Evolutionary conservation across 1,284 basidiomycete species (phyloP).

Genomic region (Puccinia hordei): DNA sequence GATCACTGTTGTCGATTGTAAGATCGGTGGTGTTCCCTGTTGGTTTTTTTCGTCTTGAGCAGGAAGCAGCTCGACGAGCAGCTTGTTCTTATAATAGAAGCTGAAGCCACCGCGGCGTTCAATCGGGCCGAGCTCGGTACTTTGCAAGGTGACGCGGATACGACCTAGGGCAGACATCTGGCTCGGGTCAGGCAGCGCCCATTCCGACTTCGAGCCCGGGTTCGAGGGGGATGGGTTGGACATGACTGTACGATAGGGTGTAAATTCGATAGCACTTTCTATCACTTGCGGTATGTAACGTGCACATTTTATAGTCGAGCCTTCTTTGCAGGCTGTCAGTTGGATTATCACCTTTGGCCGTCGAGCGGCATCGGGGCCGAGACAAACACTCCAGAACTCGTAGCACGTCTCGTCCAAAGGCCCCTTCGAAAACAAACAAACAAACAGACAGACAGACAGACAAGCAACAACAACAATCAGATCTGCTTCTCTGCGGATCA

Average conservation of each 20-base stretch:
- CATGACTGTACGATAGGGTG: slow-evolving; percentile 59
- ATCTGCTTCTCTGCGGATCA: not conserved
- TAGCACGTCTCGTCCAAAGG: slow-evolving; percentile 71
- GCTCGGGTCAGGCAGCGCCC: slow-evolving; percentile 60
- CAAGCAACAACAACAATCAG: too few relatives aligned
- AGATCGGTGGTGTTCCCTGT: slow-evolving; percentile 37
- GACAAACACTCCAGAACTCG: slow-evolving; percentile 71
- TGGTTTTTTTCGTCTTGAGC: too few relatives aligned
- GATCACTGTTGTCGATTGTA: slow-evolving; percentile 38
- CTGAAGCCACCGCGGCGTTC: slow-evolving; percentile 8
- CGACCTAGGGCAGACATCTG: slow-evolving; percentile 66
- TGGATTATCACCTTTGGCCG: slow-evolving; percentile 67
- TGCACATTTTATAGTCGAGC: slow-evolving; percentile 71
- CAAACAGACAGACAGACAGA: too few relatives aligned
- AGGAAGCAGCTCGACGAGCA: slow-evolving; percentile 53
- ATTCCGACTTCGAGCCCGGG: slow-evolving; percentile 17
- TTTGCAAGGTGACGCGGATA: slow-evolving; percentile 30
- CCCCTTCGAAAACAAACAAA: slow-evolving; percentile 60
- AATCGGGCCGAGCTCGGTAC: slow-evolving; percentile 4
- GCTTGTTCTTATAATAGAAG: slow-evolving; percentile 58
- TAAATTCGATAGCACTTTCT: slow-evolving; percentile 65
- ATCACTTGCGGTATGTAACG: slow-evolving; percentile 70
- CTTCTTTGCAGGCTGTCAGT: slow-evolving; percentile 71
- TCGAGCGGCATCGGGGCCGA: slow-evolving; percentile 53
- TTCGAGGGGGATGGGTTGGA: not conserved